A percentile compares a stretch with the other conserved stretches of the same genome.
These are phyloP conservation scores for Pythium vanterpoolii DNA, from an alignment of 352 stramenopile genomes.

Conservation along the genomic window DNA sequence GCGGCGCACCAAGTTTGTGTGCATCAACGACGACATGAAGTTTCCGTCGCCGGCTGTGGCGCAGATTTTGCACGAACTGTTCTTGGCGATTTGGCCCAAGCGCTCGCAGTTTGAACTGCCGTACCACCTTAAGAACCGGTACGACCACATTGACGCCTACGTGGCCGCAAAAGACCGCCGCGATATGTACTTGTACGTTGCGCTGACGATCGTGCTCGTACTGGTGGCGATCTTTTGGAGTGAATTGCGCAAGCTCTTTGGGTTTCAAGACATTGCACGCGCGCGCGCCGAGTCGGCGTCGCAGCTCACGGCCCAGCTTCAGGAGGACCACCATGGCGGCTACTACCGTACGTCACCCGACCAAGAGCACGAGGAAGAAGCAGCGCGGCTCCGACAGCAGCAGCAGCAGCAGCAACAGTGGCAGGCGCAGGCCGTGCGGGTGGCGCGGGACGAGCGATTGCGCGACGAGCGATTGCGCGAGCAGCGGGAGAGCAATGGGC, in stretches of 20 bases:
- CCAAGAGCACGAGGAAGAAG: neutral
- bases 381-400: neutral
- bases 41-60: slow-evolving; percentile 73
- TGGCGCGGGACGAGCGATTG: slow-evolving; percentile 1
- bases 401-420: neutral
- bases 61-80: slow-evolving; percentile 91
- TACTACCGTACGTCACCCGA: too few species aligned
- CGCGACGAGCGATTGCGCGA: neutral
- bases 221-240: slow-evolving; percentile 50
- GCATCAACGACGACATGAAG: slow-evolving; percentile 96
- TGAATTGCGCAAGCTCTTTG: slow-evolving; percentile 51
- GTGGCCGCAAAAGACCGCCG: slow-evolving; percentile 44
- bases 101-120: slow-evolving; percentile 91
- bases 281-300: slow-evolving; percentile 61
- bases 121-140: slow-evolving; percentile 84
- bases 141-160: slow-evolving; percentile 82
- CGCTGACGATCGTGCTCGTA: slow-evolving; percentile 34
- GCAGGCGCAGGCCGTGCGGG: slow-evolving; percentile 1
- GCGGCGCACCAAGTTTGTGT: slow-evolving; percentile 93
- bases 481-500: neutral
- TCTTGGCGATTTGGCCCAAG: slow-evolving; percentile 89
- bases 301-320: slow-evolving; percentile 52
- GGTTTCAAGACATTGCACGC: slow-evolving; percentile 66
- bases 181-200: slow-evolving; percentile 33
- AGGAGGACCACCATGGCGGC: slow-evolving; percentile 20